Percentiles rank a stretch among this genome's conserved stretches.
phyloP scores from a whole-genome alignment of 129 eudicot genomes.

The Escallonia rubra region DNA sequence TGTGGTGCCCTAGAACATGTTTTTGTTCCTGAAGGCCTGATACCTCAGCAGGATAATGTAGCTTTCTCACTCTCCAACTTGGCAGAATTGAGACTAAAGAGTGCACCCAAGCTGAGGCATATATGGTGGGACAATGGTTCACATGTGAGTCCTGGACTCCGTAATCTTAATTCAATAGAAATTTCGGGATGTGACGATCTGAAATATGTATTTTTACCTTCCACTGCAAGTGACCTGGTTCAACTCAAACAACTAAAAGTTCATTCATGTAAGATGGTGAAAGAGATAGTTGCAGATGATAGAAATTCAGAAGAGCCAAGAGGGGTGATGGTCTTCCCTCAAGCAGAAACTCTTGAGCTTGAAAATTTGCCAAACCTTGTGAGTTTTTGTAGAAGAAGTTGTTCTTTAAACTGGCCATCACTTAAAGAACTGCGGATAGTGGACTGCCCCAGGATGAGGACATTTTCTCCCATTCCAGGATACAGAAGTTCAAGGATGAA shows the following conservation, averaged over 20 bases:
- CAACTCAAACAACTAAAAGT: slow-evolving; percentile 33
- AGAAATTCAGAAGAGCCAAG: slow-evolving; percentile 4
- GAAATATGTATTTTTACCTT: slow-evolving; percentile 26
- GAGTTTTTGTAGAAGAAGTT: slow-evolving; percentile 15
- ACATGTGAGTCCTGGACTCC: slow-evolving; percentile 20
- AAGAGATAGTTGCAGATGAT: slow-evolving; percentile 22
- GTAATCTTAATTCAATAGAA: slow-evolving; percentile 20
- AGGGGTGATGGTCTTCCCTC: slow-evolving; percentile 26
- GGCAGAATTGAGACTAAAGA: slow-evolving; percentile 22
- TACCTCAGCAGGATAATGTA: slow-evolving; percentile 17
- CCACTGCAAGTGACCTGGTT: slow-evolving; percentile 29
- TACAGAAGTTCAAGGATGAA: neutral
- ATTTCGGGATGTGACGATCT: slow-evolving; percentile 29
- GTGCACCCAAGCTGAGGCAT: slow-evolving; percentile 32
- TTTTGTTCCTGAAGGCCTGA: slow-evolving; percentile 20
- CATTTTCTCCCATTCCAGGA: slow-evolving; percentile 23
- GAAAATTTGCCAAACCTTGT: slow-evolving; percentile 37
- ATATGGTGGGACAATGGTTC: slow-evolving; percentile 32
- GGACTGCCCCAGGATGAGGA: slow-evolving; percentile 26
- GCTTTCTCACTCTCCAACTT: slow-evolving; percentile 27
- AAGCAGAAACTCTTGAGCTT: slow-evolving; percentile 28
- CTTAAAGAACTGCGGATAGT: slow-evolving; percentile 28
- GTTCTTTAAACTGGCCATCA: slow-evolving; percentile 26
- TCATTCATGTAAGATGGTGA: slow-evolving; percentile 21
- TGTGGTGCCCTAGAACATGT: slow-evolving; percentile 31